phyloP scores from a whole-genome alignment of 2,329 filamentous ascomycete species.

The Diaporthe velutina region DNA sequence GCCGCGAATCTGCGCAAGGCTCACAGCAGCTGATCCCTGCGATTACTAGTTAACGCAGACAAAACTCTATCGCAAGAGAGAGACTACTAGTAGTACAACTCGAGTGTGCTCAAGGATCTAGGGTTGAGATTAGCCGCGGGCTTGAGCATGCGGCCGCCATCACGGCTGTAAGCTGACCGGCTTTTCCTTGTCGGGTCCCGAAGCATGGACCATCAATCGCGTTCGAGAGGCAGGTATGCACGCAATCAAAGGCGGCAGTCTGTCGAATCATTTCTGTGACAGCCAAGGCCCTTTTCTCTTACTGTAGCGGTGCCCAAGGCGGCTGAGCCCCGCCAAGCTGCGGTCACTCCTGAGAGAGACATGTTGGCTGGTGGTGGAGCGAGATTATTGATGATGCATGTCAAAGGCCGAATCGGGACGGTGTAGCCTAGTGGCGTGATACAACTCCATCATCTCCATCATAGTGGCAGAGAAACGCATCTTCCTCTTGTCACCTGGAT shows the following conservation, averaged over 20 bases:
- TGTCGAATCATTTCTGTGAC: background rate
- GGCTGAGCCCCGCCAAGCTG: background rate
- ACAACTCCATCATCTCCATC: background rate
- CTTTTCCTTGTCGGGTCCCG: constrained; percentile 7
- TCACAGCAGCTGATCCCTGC: background rate
- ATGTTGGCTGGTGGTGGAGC: background rate
- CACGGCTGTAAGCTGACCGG: constrained; percentile 13
- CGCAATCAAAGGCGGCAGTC: constrained; percentile 11
- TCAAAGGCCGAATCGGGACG: background rate
- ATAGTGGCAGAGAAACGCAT: background rate
- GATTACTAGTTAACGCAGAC: background rate
- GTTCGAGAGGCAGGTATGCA: background rate
- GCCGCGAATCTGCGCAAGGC: background rate
- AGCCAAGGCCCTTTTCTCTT: constrained; percentile 17
- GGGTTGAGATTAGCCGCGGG: background rate
- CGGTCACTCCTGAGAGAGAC: background rate
- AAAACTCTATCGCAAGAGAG: background rate
- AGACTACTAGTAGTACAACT: no score
- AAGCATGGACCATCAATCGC: background rate
- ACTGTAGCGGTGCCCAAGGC: background rate
- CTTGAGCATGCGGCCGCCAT: constrained; percentile 5
- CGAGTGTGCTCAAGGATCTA: background rate
- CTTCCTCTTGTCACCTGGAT: background rate
- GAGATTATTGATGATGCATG: background rate
- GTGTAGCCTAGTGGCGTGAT: background rate